These are phyloP conservation scores for Amyloporia xantha DNA, from an alignment of 768 basidiomycete genomes.

Conservation along the genomic window DNA sequence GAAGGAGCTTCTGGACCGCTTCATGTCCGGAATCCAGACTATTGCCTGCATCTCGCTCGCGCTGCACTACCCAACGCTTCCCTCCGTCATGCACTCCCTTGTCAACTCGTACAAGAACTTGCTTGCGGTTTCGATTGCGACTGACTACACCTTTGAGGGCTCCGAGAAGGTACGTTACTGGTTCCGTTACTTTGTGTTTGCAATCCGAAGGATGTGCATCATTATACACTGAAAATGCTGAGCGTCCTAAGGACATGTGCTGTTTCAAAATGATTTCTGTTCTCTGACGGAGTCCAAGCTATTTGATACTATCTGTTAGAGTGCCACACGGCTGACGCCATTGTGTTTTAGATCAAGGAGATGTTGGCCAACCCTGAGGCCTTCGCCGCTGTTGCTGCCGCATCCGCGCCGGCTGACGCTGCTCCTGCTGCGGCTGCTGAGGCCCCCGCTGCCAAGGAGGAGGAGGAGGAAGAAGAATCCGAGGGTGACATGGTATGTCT, in stretches of 20 bases:
- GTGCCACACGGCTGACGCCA: neutral
- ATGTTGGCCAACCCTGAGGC: conserved; percentile 97
- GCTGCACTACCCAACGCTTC: conserved; percentile 92
- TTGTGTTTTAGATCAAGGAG: conserved; percentile 72
- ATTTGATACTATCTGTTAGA: conserved; percentile 1
- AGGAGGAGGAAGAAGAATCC: conserved; percentile 80
- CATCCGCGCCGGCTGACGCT: conserved; percentile 46
- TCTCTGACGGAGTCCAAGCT: conserved; percentile 21
- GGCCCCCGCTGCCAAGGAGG: conserved; percentile 30
- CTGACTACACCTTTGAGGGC: conserved; percentile 93
- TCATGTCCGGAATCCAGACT: conserved; percentile 90
- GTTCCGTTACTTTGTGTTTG: conserved; percentile 9
- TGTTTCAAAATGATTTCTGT: conserved; percentile 13
- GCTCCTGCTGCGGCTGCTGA: conserved; percentile 52
- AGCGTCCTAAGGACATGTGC: conserved; percentile 42
- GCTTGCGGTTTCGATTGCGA: conserved; percentile 78
- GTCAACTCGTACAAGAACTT: conserved; percentile 99
- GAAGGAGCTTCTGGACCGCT: conserved; percentile 83
- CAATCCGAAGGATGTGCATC: conserved; percentile 27
- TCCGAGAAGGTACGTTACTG: conserved; percentile 71
- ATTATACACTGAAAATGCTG: conserved; percentile 83
- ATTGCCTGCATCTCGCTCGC: conserved; percentile 95
- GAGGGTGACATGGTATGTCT: conserved; percentile 81
- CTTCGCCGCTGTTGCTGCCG: conserved; percentile 79
- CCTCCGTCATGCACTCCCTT: conserved; percentile 88